Evolutionary conservation across 2,329 filamentous ascomycete species (phyloP).

Genomic region (Colletotrichum abscissum): DNA sequence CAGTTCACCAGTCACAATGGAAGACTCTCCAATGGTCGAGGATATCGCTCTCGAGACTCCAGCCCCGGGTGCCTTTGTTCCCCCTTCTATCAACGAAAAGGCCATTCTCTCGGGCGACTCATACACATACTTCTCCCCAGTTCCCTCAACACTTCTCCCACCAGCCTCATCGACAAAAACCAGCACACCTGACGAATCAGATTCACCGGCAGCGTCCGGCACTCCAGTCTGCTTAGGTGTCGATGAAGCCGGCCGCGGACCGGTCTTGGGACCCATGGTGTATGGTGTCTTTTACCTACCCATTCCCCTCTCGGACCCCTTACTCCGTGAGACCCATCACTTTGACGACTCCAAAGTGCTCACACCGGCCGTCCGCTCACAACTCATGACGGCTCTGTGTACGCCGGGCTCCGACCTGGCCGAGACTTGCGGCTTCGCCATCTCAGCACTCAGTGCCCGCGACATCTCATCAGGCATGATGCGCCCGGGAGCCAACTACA

Average conservation of each 20-base stretch:
- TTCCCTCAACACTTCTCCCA: conserved; percentile 70
- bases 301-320: conserved; percentile 73
- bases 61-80: conserved; percentile 63
- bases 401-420: conserved; percentile 64
- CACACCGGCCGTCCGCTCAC: conserved; percentile 80
- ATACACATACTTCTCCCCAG: conserved; percentile 77
- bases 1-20: conserved; percentile 43
- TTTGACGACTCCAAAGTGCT: conserved; percentile 97
- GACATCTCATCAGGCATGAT: conserved; percentile 87
- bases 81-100: conserved; percentile 73
- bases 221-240: conserved; percentile 80
- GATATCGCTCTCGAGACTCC: conserved; percentile 47
- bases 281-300: conserved; percentile 83
- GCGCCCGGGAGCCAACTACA: conserved; percentile 74
- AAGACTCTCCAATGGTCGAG: conserved; percentile 53
- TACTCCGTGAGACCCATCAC: conserved; percentile 82
- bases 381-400: conserved; percentile 78
- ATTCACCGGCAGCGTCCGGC: conserved; percentile 35
- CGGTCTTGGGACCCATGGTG: conserved; percentile 87
- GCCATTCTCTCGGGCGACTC: conserved; percentile 72
- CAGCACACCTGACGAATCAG: conserved; percentile 37
- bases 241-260: conserved; percentile 93
- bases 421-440: conserved; percentile 81
- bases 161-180: conserved; percentile 42
- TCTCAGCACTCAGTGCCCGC: conserved; percentile 81